Base-by-base conservation (phyloP, 495 filamentous ascomycete genomes). In the Penicillium manginii region DNA sequence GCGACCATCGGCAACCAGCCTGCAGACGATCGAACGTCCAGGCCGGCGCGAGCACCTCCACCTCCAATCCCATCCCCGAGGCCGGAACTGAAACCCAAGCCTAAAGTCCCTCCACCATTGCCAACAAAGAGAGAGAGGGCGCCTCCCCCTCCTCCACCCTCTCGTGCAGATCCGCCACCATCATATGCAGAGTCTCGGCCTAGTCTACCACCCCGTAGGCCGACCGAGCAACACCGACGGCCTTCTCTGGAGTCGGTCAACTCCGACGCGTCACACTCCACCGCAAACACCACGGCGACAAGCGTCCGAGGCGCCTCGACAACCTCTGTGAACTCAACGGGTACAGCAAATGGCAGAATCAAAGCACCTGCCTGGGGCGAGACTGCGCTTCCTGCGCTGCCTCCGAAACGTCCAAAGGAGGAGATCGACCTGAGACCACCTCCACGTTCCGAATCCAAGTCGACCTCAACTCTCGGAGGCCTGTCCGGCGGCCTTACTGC, bases 311-410 rank as follows among this genome's bases (percentile, higher is more conserved):
- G 59, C 3, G 56, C 71, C 37, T 72, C 73, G 32, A 61, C 69
- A 19, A 70, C 71, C 32, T 78, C 77, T 12, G 61, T 72, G 15
- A 73, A 77, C 40, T 63, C 68, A 5, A 53, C 31, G 26, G 52
- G 62, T 21, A 54, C 45, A 26, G 10, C 45, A 11, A 47, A 57
- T 47, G 62, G 64, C 49, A 66, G 64, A 23, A 67, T 69, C 39
- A 71, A 73, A 23, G 76, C 78, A 14, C 81, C 81, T 12, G 72
- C 77, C 49, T 83, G 78, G 71, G 76, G 76, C 18, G 75, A 70
- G 48, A 56, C 72, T 9, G 72, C 75, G 3, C 62, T 82, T 32
- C 80, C 80, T 43, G 67, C 72, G 10, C 60, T 84, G 31, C 81
- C 80, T 35, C 76, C 76, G 2, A 76, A 71, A 54, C 66, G 74